Percentiles rank a stretch among this genome's conserved stretches.
phyloP scores from a whole-genome alignment of 441 rosid species.

The Flueggea neowawraea region DNA sequence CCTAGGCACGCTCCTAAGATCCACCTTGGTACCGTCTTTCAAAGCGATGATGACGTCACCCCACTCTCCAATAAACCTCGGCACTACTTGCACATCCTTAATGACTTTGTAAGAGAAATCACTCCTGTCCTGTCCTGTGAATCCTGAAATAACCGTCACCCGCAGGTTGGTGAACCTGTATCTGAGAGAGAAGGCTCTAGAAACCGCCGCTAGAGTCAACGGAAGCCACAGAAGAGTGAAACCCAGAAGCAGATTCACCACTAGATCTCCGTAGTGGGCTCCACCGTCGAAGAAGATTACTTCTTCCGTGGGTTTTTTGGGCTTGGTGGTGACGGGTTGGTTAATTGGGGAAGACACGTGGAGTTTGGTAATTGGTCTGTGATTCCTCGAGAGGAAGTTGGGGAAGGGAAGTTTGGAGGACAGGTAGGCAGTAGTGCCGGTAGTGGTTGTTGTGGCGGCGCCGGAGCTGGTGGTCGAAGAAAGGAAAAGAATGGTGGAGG shows the following conservation, averaged over 20 bases:
- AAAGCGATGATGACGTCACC: conserved; percentile 76
- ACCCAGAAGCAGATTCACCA: conserved; percentile 78
- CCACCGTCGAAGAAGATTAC: conserved; percentile 84
- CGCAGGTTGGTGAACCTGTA: conserved; percentile 91
- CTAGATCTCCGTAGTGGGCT: conserved; percentile 90
- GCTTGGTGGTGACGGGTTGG: conserved; percentile 27
- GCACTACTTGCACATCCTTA: conserved; percentile 86
- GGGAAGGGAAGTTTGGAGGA: conserved; percentile 29
- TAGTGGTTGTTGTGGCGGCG: conserved; percentile 11
- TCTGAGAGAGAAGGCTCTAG: conserved; percentile 70
- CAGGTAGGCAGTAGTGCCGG: conserved; percentile 24
- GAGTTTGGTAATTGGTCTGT: conserved; percentile 40
- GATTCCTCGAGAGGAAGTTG: conserved; percentile 13
- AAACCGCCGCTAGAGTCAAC: conserved; percentile 76
- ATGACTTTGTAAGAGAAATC: conserved; percentile 89
- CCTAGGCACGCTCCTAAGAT: conserved; percentile 82
- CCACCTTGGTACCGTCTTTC: conserved; percentile 77
- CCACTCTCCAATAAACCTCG: conserved; percentile 92
- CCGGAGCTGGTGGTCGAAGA: conserved; percentile 25
- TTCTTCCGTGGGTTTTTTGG: conserved; percentile 48
- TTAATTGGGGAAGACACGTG: conserved; percentile 57
- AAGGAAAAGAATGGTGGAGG: conserved; percentile 35
- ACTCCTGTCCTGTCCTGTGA: conserved; percentile 79
- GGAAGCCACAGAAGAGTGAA: conserved; percentile 91
- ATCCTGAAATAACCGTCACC: conserved; percentile 90